Percentiles rank a stretch among this genome's conserved stretches.
These are phyloP conservation scores for Acer yangbiense DNA, from an alignment of 345 rosid species.

Conservation along the genomic window DNA sequence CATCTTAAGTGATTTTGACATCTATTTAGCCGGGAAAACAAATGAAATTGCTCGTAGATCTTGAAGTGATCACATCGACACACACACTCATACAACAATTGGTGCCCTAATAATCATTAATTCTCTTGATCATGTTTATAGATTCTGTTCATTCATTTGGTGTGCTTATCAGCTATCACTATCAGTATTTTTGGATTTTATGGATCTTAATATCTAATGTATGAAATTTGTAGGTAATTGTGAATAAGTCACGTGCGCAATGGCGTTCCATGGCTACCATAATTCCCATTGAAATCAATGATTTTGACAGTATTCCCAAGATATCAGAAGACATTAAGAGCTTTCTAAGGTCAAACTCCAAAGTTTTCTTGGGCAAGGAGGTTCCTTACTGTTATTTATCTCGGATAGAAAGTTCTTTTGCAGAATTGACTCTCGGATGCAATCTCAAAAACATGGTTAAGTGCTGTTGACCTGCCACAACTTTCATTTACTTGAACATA, in stretches of 20 bases:
- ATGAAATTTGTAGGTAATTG: slow-evolving; percentile 60
- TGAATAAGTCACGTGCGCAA: slow-evolving; percentile 85
- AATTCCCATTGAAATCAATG: slow-evolving; percentile 69
- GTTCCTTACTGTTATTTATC: slow-evolving; percentile 84
- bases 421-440: slow-evolving; percentile 83
- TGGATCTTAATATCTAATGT: background rate
- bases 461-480: background rate
- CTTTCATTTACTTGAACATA: background rate
- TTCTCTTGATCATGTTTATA: background rate
- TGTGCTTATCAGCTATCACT: background rate
- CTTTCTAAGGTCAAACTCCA: slow-evolving; percentile 60
- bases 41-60: background rate
- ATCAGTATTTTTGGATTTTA: background rate
- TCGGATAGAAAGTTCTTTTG: slow-evolving; percentile 62
- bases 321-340: slow-evolving; percentile 74
- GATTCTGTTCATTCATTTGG: background rate
- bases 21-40: background rate
- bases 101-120: background rate
- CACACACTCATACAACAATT: background rate
- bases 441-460: slow-evolving; percentile 79
- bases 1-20: background rate
- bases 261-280: slow-evolving; percentile 67
- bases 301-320: slow-evolving; percentile 66
- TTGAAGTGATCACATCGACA: background rate
- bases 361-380: slow-evolving; percentile 79